Evolutionary conservation across 1,139 yeast species (phyloP).

Genomic region (Sugiyamaella sp.): DNA sequence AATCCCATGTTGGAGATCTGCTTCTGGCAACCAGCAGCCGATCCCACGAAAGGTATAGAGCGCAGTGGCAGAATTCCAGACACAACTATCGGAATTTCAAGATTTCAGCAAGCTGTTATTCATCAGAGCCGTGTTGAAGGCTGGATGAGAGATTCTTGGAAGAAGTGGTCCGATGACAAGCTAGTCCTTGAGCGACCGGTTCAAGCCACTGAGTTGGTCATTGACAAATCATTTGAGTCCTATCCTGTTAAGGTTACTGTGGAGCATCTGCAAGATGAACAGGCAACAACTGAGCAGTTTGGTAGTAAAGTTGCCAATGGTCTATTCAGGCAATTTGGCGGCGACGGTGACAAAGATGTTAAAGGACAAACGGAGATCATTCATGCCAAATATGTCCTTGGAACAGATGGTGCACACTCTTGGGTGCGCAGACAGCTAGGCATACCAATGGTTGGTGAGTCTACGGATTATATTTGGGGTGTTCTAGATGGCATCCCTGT

Average conservation of each 20-base stretch:
- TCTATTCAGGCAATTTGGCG: constrained; percentile 43
- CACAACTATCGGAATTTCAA: constrained; percentile 41
- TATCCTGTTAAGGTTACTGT: constrained; percentile 42
- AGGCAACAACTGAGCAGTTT: constrained; percentile 38
- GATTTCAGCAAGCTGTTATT: constrained; percentile 42
- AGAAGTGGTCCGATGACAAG: constrained; percentile 38
- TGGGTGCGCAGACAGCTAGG: constrained; percentile 44
- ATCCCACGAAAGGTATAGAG: constrained; percentile 25
- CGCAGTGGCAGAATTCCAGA: constrained; percentile 42
- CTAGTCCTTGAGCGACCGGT: constrained; percentile 40
- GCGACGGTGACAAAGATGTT: constrained; percentile 33
- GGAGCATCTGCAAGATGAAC: constrained; percentile 31
- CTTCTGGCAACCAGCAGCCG: constrained; percentile 32
- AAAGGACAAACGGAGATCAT: constrained; percentile 29
- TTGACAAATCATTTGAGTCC: constrained; percentile 38
- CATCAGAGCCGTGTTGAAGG: constrained; percentile 45
- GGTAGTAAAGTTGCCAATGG: constrained; percentile 40
- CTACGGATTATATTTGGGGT: constrained; percentile 47
- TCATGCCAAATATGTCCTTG: constrained; percentile 44
- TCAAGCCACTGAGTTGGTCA: constrained; percentile 37
- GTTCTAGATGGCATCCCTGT: constrained; percentile 45
- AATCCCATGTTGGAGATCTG: constrained; percentile 38
- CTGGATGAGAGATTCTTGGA: constrained; percentile 40
- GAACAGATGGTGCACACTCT: constrained; percentile 48
- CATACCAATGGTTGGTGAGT: constrained; percentile 43